Evolutionary conservation across 2,329 filamentous ascomycete genomes (phyloP).

Genomic region (Sporothrix euskadiensis): DNA sequence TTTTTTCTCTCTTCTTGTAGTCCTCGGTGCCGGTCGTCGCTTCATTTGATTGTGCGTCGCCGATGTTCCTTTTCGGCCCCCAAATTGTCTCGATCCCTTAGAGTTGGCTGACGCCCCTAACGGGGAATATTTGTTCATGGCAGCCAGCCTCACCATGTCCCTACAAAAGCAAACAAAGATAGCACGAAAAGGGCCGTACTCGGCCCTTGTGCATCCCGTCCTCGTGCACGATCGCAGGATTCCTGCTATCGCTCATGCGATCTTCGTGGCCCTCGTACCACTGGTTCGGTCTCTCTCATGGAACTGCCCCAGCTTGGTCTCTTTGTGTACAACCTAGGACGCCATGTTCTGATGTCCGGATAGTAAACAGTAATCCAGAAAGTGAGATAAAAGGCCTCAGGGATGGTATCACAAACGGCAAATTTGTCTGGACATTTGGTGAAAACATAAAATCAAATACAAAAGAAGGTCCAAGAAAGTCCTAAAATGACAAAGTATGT

Average conservation of each 20-base stretch:
- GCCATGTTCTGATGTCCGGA: conserved; percentile 6
- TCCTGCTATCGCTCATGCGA: neutral
- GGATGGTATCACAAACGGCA: conserved; percentile 18
- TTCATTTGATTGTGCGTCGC: neutral
- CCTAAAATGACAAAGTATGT: neutral
- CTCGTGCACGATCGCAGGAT: conserved; percentile 7
- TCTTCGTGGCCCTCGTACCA: neutral
- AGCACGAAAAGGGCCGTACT: neutral
- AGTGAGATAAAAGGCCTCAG: conserved; percentile 26
- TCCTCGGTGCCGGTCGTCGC: neutral
- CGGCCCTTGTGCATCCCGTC: neutral
- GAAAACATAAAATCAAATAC: neutral
- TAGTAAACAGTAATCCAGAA: neutral
- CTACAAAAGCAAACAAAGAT: neutral
- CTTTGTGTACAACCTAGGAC: conserved; percentile 5
- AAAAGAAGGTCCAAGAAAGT: neutral
- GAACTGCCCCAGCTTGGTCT: neutral
- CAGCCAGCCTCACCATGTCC: neutral
- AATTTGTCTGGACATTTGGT: neutral
- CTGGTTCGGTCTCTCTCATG: neutral
- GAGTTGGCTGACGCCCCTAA: neutral
- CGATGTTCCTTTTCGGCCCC: neutral
- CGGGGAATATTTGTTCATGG: neutral
- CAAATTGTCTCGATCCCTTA: conserved; percentile 2
- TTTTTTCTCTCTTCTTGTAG: neutral